Conservation (phyloP, 2,329 filamentous ascomycete genomes). For the Fusarium torulosum region DNA sequence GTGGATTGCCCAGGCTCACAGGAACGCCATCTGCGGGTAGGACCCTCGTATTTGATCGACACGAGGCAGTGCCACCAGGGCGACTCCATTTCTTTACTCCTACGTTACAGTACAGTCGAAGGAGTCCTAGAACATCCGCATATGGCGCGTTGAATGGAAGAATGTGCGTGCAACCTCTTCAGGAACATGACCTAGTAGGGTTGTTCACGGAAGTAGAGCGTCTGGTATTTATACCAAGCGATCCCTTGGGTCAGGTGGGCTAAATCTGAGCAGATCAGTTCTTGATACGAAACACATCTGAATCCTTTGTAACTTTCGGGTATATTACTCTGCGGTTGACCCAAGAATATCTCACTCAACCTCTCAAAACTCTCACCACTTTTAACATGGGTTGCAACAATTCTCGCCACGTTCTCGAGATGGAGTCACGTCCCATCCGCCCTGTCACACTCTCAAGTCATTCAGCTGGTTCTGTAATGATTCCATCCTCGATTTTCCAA, state of each 20-base stretch:
- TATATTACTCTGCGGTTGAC: conserved; percentile 4
- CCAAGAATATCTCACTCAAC: not conserved
- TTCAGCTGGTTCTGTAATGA: conserved; percentile 35
- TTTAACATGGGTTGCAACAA: conserved; percentile 39
- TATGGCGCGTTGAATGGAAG: conserved; percentile 2
- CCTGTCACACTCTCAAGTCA: conserved; percentile 37
- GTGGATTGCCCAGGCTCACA: conserved; percentile 31
- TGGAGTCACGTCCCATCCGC: conserved; percentile 37
- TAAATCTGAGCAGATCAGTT: conserved; percentile 10
- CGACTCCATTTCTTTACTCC: conserved; percentile 27
- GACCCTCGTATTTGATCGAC: conserved; percentile 39
- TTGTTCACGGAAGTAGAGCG: conserved; percentile 3
- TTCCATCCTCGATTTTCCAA: conserved; percentile 32
- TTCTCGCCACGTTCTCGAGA: conserved; percentile 36
- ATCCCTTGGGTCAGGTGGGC: conserved; percentile 22
- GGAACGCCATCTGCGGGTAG: conserved; percentile 35
- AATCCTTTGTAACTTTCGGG: conserved; percentile 5
- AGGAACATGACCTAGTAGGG: conserved; percentile 3
- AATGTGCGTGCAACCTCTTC: conserved; percentile 16
- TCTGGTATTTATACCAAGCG: conserved; percentile 30
- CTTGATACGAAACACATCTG: conserved; percentile 14
- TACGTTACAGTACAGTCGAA: conserved; percentile 27
- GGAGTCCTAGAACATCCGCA: conserved; percentile 25
- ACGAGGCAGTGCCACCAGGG: conserved; percentile 38
- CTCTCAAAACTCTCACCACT: conserved; percentile 1